Base-by-base conservation (phyloP, 495 filamentous ascomycete genomes). In the Clohesyomyces aquaticus region DNA sequence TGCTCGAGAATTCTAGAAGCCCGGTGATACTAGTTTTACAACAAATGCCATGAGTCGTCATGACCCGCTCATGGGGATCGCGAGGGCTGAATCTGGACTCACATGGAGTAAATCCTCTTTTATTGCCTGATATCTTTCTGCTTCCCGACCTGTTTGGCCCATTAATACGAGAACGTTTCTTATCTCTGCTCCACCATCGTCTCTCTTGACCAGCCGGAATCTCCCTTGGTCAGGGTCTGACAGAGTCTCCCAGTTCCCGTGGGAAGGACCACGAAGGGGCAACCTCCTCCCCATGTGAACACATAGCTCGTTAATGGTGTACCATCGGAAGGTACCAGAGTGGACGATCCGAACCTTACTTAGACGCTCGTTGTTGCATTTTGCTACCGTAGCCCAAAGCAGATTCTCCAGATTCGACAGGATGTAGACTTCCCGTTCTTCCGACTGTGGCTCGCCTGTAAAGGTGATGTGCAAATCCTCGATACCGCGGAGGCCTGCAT, bases 361-460 rank as follows among this genome's bases (percentile, higher is more conserved):
- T 12, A 66, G 32, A 1, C 18, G 10, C 0, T 47, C 26, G n/a
- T 66, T 66, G 6, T 21, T 28, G 16, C 50, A 55, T 2, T 16
- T 18, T 1, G 41, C 38, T 28, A 66, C 56, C 19, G 63, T 66
- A 41, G 38, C 42, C 63, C 63, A 60, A 6, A 67, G 38, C 41
- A 66, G 11, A n/a, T 48, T 8, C 26, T 55, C 48, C 32, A 61
- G 43, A 35, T 66, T 61, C 9, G 32, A 48, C 0, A 60, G 2
- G n/a, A 61, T 41, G 26, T 48, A 32, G n/a, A 18, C 32, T 27
- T 48, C 43, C 6, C 42, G 38, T 11, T 16, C 18, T 10, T 29
- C 16, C n/a, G 22, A 22, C 19, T 41, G 12, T 19, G 38, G 48
- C 1, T 32, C 38, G 18, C 23, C 42, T 10, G 1, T 26, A 18